These are phyloP conservation scores for Pseudopithomyces maydicus DNA, from an alignment of 2,329 filamentous ascomycete genomes.

Conservation along the genomic window DNA sequence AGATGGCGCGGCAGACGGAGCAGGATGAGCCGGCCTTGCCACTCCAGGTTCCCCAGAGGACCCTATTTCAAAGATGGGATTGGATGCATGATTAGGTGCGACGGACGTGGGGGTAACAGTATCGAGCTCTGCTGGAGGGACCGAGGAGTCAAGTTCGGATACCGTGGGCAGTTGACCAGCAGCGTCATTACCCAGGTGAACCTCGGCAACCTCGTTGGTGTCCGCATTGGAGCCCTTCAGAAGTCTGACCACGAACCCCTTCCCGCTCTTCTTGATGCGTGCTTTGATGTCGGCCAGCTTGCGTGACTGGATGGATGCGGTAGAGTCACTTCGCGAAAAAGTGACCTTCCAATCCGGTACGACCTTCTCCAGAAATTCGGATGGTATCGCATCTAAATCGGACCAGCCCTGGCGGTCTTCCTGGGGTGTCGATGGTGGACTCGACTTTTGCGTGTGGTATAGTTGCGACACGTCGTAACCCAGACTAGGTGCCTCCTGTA, in stretches of 20 bases:
- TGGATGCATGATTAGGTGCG: neutral
- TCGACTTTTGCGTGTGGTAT: conserved; percentile 27
- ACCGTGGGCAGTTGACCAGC: conserved; percentile 4
- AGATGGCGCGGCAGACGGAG: neutral
- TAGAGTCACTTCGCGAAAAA: conserved; percentile 32
- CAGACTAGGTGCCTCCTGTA: conserved; percentile 21
- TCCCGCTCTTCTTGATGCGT: conserved; percentile 39
- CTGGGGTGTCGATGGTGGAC: conserved; percentile 30
- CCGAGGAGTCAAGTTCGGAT: conserved; percentile 26
- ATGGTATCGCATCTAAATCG: conserved; percentile 32
- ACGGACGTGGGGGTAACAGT: conserved; percentile 1
- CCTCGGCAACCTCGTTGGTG: conserved; percentile 32
- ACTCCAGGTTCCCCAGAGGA: conserved; percentile 29
- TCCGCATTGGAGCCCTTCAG: conserved; percentile 32
- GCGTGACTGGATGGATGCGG: conserved; percentile 29
- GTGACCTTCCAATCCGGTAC: conserved; percentile 37
- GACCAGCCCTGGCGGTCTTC: conserved; percentile 34
- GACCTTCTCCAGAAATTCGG: conserved; percentile 35
- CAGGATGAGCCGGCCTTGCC: neutral
- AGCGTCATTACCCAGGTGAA: conserved; percentile 24
- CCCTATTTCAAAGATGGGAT: conserved; percentile 30
- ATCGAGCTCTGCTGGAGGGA: conserved; percentile 24
- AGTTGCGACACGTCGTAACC: conserved; percentile 20
- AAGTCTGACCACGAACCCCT: conserved; percentile 37
- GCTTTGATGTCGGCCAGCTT: conserved; percentile 38